Evolutionary conservation across 2,329 filamentous ascomycete genomes (phyloP).

Genomic region (Claviceps pazoutovae): DNA sequence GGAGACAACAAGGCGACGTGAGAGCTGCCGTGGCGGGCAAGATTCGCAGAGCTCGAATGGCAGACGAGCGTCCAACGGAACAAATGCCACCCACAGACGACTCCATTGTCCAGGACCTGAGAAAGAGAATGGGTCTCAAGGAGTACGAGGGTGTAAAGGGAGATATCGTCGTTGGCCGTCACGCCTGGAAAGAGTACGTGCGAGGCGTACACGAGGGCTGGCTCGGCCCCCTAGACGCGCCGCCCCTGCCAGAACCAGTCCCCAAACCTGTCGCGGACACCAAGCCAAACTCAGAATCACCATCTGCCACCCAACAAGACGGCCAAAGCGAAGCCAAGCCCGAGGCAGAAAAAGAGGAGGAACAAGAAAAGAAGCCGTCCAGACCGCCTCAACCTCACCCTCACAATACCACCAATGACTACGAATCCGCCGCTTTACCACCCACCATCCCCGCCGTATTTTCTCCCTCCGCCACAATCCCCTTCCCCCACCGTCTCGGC

Average conservation of each 20-base stretch:
- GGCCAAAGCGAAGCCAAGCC: constrained; percentile 16
- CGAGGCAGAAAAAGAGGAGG: constrained; percentile 26
- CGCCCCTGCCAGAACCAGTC: constrained; percentile 21
- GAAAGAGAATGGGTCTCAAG: constrained; percentile 51
- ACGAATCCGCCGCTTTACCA: constrained; percentile 51
- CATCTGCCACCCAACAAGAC: constrained; percentile 9
- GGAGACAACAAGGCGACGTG: constrained; percentile 82
- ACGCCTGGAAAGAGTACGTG: constrained; percentile 96
- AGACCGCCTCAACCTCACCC: constrained; percentile 51
- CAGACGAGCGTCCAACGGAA: constrained; percentile 38
- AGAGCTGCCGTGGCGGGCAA: constrained; percentile 75
- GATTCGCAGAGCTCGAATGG: constrained; percentile 57
- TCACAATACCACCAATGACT: constrained; percentile 61
- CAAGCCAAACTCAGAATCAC: constrained; percentile 7
- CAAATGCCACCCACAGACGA: constrained; percentile 33
- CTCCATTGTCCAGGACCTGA: constrained; percentile 45
- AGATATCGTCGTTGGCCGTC: constrained; percentile 77
- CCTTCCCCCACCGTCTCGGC: constrained; percentile 80
- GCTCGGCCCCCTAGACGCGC: constrained; percentile 68
- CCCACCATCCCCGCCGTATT: constrained; percentile 54
- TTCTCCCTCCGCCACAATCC: constrained; percentile 56
- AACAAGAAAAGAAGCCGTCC: constrained; percentile 36
- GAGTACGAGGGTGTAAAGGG: constrained; percentile 64
- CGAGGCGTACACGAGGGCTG: constrained; percentile 90
- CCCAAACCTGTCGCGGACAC: constrained; percentile 12